phyloP scores from a whole-genome alignment of 257 asterid genomes.

The Leonotis leonurus region DNA sequence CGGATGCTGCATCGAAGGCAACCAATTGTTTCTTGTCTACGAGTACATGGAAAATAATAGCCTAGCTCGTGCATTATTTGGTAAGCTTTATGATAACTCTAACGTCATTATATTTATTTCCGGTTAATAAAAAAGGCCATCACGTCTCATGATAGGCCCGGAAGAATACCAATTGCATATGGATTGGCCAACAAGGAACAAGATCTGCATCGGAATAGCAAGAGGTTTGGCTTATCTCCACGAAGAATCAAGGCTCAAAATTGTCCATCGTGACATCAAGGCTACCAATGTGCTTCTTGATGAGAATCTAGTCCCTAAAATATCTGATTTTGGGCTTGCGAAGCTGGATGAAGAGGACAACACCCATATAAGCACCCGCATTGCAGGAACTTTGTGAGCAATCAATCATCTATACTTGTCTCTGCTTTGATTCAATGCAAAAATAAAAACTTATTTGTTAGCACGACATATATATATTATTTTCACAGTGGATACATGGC shows the following conservation, averaged over 20 bases:
- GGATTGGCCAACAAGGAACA: slow-evolving; percentile 55
- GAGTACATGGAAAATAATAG: slow-evolving; percentile 54
- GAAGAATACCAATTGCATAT: slow-evolving; percentile 27
- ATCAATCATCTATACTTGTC: background rate
- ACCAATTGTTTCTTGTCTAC: slow-evolving; percentile 45
- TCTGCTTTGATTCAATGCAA: background rate
- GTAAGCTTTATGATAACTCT: slow-evolving; percentile 13
- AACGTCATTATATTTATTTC: background rate
- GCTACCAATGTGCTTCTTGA: slow-evolving; percentile 57
- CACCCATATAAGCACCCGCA: slow-evolving; percentile 53
- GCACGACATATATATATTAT: background rate
- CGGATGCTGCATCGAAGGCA: slow-evolving; percentile 52
- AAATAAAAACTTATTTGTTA: background rate
- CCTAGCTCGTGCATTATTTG: slow-evolving; percentile 49
- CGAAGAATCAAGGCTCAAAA: slow-evolving; percentile 47
- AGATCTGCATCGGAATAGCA: slow-evolving; percentile 48
- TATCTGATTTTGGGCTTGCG: slow-evolving; percentile 56
- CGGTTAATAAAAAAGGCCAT: background rate
- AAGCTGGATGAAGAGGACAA: slow-evolving; percentile 54
- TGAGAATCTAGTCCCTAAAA: slow-evolving; percentile 35
- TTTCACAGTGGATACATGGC: slow-evolving; percentile 46
- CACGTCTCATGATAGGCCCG: slow-evolving; percentile 23
- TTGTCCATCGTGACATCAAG: slow-evolving; percentile 57
- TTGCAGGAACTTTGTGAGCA: slow-evolving; percentile 55
- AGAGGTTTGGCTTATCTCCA: slow-evolving; percentile 56